phyloP scores from a whole-genome alignment of 2,329 filamentous ascomycete genomes.

The Escovopsis weberi region DNA sequence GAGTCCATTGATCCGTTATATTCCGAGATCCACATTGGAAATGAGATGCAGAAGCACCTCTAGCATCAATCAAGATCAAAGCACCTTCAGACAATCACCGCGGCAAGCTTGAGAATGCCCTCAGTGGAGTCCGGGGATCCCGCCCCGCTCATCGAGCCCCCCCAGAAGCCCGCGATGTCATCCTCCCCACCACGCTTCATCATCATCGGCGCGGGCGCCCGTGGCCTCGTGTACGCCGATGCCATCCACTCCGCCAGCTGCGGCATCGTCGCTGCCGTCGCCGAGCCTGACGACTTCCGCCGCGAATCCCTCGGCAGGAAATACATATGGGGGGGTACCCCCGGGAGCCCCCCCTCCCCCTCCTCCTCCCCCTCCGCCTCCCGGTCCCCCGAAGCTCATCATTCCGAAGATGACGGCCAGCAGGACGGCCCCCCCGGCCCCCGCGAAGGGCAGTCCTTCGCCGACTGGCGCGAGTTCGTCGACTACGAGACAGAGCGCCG shows the following conservation, averaged over 20 bases:
- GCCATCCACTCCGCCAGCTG: constrained; percentile 50
- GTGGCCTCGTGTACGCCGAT: constrained; percentile 59
- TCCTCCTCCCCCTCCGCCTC: too few relatives aligned
- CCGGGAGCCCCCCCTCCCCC: constrained; percentile 4
- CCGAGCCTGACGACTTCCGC: constrained; percentile 69
- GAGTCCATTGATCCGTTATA: too few relatives aligned
- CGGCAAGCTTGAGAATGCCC: too few relatives aligned
- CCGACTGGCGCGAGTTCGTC: constrained; percentile 63
- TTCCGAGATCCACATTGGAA: too few relatives aligned
- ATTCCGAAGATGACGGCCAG: too few relatives aligned
- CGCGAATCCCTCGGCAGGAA: constrained; percentile 52
- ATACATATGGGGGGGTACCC: constrained; percentile 74
- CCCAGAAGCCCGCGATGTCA: constrained; percentile 30
- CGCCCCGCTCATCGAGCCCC: constrained; percentile 11
- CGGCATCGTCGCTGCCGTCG: constrained; percentile 61
- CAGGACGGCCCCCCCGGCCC: constrained; percentile 22
- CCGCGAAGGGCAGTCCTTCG: constrained; percentile 52
- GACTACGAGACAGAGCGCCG: constrained; percentile 53
- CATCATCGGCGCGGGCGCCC: constrained; percentile 69
- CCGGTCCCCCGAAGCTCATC: too few relatives aligned
- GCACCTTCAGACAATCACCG: too few relatives aligned
- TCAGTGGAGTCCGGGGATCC: too few relatives aligned
- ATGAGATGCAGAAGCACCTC: too few relatives aligned
- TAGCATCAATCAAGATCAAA: too few relatives aligned
- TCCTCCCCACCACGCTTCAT: constrained; percentile 49